Percentiles rank a stretch among this genome's conserved stretches.
Conservation (phyloP, 306 rosid genomes). For the Mimosa bimucronata region DNA sequence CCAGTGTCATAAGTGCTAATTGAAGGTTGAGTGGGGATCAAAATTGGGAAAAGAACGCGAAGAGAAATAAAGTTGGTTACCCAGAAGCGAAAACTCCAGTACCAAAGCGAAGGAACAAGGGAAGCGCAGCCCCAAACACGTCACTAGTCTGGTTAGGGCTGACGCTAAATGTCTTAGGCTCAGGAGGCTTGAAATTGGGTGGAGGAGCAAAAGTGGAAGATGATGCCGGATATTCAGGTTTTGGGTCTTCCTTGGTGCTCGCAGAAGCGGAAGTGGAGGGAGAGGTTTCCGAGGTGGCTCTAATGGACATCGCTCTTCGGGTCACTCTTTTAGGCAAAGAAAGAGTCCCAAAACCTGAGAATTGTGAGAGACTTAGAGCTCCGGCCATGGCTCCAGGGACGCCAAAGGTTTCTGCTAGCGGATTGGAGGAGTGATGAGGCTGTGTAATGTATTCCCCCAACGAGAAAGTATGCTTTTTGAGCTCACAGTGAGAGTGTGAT, state of each 20-base stretch:
- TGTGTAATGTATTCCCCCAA: neutral
- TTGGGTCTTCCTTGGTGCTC: conserved; percentile 41
- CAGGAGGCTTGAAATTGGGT: conserved; percentile 83
- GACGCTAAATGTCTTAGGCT: conserved; percentile 77
- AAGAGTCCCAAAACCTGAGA: conserved; percentile 44
- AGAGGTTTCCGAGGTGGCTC: conserved; percentile 60
- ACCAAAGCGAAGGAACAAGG: conserved; percentile 74
- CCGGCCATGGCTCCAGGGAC: conserved; percentile 54
- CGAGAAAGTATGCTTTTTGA: neutral
- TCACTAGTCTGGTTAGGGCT: conserved; percentile 67
- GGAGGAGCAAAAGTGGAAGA: conserved; percentile 63
- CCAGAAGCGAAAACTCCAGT: conserved; percentile 86
- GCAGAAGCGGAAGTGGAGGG: conserved; percentile 52
- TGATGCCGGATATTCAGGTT: conserved; percentile 32
- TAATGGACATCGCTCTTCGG: conserved; percentile 45
- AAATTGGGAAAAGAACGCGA: neutral
- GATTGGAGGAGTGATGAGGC: neutral
- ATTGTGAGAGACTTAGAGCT: conserved; percentile 51
- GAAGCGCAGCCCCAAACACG: conserved; percentile 64
- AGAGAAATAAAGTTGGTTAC: conserved; percentile 42
- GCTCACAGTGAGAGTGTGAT: neutral
- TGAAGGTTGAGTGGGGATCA: neutral
- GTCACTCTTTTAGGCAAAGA: conserved; percentile 41
- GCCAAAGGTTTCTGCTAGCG: neutral
- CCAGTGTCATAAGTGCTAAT: neutral